Evolutionary conservation across 352 stramenopile species (phyloP), one percentile per base, ranked within the genome.

Genomic region (Plasmopara muralis): DNA sequence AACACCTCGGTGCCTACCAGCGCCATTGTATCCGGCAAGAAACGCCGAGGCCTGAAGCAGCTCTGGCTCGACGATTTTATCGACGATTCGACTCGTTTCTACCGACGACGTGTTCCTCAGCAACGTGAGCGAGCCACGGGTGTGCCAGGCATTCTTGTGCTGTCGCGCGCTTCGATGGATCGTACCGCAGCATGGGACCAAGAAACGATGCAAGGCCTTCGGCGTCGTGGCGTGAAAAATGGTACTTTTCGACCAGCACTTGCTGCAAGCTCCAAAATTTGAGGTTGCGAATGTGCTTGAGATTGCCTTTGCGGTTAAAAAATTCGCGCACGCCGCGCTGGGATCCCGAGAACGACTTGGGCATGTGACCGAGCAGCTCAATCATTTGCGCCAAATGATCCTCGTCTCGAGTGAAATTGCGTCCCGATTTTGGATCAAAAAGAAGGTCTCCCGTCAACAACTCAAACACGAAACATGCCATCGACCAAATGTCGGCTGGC

Each of bases 341-440:
- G 5, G 55, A 73, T 2, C 57, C 62, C 5, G 70, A 89, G 25
- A 99, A 86, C 20, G 86, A 83, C 64, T 98, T 97, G 6, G 97
- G 96, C 75, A 99, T 98, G 40, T 86, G 84, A 0, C 97, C 97
- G 1, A 99, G 70, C 20, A 99, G 64, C 67, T 99, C 97, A 60
- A 99, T 97, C 72, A 99, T 99, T 74, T 99, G 97, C 2, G 97
- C 97, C 16, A 99, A 63, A 57, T 99, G 97, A 64, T 99, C 97
- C 84, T 96, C 60, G 80, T 97, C 66, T 68, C 95, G 61, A 60
- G 79, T 89, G 50, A 86, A 95, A 16, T 89, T 80, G 34, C 73
- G 82, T 1, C 79, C 81, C 43, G 69, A 88, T 68, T 98, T 97
- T 0, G 97, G 97, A 68, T 99, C 96, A 62, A 99, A 99, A 15